These are phyloP conservation scores for Blastocystis sp. DNA, from an alignment of 352 stramenopile species.

Conservation along the genomic window DNA sequence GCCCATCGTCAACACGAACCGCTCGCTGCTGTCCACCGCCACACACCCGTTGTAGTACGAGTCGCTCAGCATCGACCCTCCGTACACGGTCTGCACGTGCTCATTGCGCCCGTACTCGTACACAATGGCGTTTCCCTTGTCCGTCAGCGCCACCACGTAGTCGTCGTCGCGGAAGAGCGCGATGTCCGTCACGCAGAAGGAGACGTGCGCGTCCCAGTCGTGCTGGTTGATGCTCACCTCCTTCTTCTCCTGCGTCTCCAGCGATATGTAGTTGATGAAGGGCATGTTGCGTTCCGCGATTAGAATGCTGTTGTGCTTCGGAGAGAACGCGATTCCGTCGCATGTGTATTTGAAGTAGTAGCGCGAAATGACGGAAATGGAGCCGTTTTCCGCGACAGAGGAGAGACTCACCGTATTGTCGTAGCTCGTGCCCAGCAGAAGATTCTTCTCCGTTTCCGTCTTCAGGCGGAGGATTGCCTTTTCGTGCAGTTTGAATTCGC, in stretches of 20 bases:
- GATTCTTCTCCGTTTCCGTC: background rate
- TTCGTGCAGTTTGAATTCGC: constrained; percentile 27
- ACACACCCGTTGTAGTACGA: constrained; percentile 59
- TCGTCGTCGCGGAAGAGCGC: constrained; percentile 33
- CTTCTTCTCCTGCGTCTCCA: constrained; percentile 40
- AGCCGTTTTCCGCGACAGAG: background rate
- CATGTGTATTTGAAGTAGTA: constrained; percentile 70
- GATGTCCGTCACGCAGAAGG: constrained; percentile 42
- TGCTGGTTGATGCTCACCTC: constrained; percentile 66
- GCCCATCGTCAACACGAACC: constrained; percentile 25
- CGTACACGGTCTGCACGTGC: constrained; percentile 20
- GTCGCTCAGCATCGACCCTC: constrained; percentile 53
- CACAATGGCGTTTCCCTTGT: constrained; percentile 39
- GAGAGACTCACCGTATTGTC: constrained; percentile 57
- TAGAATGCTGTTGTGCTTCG: constrained; percentile 30
- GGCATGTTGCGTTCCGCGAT: constrained; percentile 52
- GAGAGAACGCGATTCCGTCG: constrained; percentile 51
- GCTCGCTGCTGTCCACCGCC: background rate
- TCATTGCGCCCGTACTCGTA: constrained; percentile 24
- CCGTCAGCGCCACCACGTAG: constrained; percentile 31
- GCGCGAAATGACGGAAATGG: background rate
- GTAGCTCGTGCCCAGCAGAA: constrained; percentile 41
- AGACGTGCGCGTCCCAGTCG: constrained; percentile 63
- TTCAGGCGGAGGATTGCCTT: constrained; percentile 43
- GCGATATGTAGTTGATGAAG: constrained; percentile 49